Base-by-base conservation (phyloP, 257 asterid species). In the Plantago elongata region DNA sequence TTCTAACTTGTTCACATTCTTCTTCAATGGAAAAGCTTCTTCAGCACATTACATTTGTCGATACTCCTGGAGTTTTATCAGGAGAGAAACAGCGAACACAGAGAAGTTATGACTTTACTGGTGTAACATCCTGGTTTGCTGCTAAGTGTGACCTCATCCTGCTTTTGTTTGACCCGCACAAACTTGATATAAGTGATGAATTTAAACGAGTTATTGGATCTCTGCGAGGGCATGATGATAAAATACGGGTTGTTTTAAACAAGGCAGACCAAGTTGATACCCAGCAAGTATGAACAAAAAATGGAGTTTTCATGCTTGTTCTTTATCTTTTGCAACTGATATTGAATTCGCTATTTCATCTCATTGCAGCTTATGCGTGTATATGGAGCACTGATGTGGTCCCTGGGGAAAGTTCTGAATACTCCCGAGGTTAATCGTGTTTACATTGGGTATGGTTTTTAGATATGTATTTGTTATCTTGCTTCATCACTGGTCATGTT, bases 311-410 rank as follows among this genome's bases (percentile, higher is more conserved):
- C 30, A 7, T n/a, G 9, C 11, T 14, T 58, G 13, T 43, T 9
- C 22, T 58, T 42, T 16, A 58, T 37, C 7, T 40, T 34, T 16
- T 44, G 30, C 15, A 58, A 15, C 48, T 42, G 40, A 38, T 8
- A 58, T 10, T 13, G 38, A 16, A 34, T 48, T 11, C n/a, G 27
- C 29, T 12, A 11, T 27, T 40, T 27, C 42, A 5, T 65, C 16
- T 45, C 14, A 29, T 22, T 78, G 74, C 78, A 88, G 96, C 89
- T 88, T 11, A 88, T 88, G 96, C 78, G 94, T 64, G 94, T 88
- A 11, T 88, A 85, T 62, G 94, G 96, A 64, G 94, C 96, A 34
- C 55, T 88, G 43, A 88, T 88, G 96, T 88, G 94, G 94, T 88
- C 96, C 17, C 87, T 88, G 13, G 96, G 96, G 38, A 88, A 88